A percentile compares a stretch with the other conserved stretches of the same genome.
Conservation (phyloP, 768 basidiomycete species). For the Auricularia sp. region DNA sequence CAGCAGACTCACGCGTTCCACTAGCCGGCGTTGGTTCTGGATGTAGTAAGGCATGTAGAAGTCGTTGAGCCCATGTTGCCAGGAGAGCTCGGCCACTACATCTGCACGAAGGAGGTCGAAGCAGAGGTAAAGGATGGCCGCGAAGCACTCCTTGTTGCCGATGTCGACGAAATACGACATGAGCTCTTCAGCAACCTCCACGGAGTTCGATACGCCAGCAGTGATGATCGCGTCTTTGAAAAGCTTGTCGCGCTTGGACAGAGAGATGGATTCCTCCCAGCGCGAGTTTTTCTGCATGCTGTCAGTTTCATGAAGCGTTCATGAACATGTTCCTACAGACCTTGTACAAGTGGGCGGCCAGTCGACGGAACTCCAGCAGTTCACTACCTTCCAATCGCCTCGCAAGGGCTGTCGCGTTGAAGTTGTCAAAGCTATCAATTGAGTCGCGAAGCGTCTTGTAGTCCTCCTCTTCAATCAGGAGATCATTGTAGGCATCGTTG, state of each 20-base stretch:
- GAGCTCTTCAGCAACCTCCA: conserved; percentile 88
- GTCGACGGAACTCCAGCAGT: conserved; percentile 85
- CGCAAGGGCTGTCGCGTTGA: conserved; percentile 83
- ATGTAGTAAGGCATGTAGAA: conserved; percentile 97
- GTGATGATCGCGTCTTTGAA: conserved; percentile 97
- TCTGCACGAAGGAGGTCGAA: conserved; percentile 94
- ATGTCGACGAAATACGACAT: conserved; percentile 96
- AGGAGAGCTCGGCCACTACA: conserved; percentile 87
- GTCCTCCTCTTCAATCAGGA: conserved; percentile 99
- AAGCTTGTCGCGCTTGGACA: conserved; percentile 93
- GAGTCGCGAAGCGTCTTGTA: conserved; percentile 96
- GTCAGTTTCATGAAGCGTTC: background rate
- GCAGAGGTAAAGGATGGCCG: conserved; percentile 79
- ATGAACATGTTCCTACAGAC: conserved; percentile 26
- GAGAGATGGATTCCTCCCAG: conserved; percentile 93
- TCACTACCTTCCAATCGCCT: conserved; percentile 80
- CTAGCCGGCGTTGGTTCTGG: conserved; percentile 70
- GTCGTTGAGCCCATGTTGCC: conserved; percentile 93
- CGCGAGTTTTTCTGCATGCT: conserved; percentile 76
- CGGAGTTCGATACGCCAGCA: conserved; percentile 72
- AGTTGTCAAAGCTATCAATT: conserved; percentile 97
- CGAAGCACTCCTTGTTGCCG: conserved; percentile 97
- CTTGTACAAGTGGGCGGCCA: conserved; percentile 95
- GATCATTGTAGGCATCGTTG: conserved; percentile 94
- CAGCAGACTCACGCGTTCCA: conserved; percentile 48